Evolutionary conservation across 1,284 basidiomycete genomes (phyloP), one percentile per base, ranked within the genome.

Genomic region (Fomitopsis schrenkii): DNA sequence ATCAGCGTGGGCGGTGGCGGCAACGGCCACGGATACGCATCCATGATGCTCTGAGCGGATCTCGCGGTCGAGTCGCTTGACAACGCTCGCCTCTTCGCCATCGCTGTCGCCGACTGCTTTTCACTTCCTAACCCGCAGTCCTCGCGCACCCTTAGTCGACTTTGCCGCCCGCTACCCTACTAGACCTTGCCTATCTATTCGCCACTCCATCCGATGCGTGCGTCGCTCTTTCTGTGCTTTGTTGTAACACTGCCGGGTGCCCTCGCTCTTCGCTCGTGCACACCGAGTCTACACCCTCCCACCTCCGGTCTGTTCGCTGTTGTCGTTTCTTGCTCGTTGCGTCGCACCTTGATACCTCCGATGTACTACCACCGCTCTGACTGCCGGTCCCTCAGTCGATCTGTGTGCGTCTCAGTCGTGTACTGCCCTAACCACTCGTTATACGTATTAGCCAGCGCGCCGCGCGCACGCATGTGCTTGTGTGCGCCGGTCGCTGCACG

Each of bases 11-110:
- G 48, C 28, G 73, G 74, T 57, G 75, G 74, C 55, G 70, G 77
- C 60, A 75, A 74, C 65, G 69, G 63, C 60, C 71, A 72, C 44
- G 77, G 72, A 58, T 80, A 78, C 70, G 71, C 73, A 30, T 70
- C 79, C 67, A 77, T 80, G 73, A 70, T 81, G 69, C 63, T 71
- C 60, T 80, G 67, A 77, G 62, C 63, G 55, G 42, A 55, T 52
- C 60, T 38, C 48, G 48, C 48, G 28, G 48, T 28, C 26, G 45
- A 10, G 35, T 17, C 50, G 2, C 57, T 54, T 46, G 36, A 30
- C 53, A 9, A 45, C 35, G 9, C 45, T 48, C 28, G 19, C 19
- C 45, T 19, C 28, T 28, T 46, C n/a, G 36, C 10, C 53, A 22
- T 22, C 33, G 14, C 17, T 40, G 15, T 45, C 28, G 22, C 40